Evolutionary conservation across 176 grass and related monocot species (phyloP).

Genomic region (Aegilops tauschii): DNA sequence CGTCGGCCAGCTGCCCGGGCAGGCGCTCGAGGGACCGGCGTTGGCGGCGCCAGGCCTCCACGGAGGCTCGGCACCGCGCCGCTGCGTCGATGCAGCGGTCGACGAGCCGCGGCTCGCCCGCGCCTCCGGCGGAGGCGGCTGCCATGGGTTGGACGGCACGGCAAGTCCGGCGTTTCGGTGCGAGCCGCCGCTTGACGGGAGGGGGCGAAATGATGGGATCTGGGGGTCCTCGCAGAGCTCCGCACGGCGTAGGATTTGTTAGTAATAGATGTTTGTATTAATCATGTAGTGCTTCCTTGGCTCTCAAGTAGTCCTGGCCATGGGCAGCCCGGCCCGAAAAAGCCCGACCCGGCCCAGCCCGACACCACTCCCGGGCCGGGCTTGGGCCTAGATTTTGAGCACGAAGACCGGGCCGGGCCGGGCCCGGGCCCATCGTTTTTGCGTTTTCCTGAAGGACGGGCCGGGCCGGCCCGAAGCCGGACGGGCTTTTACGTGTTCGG

Average conservation of each 20-base stretch:
- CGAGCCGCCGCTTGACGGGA: neutral
- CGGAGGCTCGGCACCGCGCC: constrained; percentile 32
- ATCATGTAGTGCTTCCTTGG: too few species aligned
- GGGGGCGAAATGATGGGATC: neutral
- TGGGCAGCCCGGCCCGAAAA: too few species aligned
- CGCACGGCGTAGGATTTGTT: neutral
- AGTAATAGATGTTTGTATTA: too few species aligned
- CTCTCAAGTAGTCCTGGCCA: too few species aligned
- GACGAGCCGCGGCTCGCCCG: constrained; percentile 23
- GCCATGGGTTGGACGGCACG: constrained; percentile 9
- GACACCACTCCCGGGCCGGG: too few species aligned
- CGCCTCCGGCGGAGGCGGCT: neutral
- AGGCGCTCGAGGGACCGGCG: constrained; percentile 80
- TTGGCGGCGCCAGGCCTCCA: constrained; percentile 85
- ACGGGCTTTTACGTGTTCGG: too few species aligned
- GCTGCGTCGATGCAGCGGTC: constrained; percentile 68
- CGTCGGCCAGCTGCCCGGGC: constrained; percentile 63
- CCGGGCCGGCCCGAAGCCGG: too few species aligned
- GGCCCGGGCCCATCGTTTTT: too few species aligned
- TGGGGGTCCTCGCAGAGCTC: neutral
- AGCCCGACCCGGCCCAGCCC: too few species aligned
- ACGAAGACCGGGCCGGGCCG: too few species aligned
- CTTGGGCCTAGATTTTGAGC: too few species aligned
- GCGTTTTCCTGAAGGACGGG: too few species aligned
- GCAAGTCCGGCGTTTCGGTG: neutral